Evolutionary conservation across 2,329 filamentous ascomycete species (phyloP).

Genomic region (Aspergillus unguis): DNA sequence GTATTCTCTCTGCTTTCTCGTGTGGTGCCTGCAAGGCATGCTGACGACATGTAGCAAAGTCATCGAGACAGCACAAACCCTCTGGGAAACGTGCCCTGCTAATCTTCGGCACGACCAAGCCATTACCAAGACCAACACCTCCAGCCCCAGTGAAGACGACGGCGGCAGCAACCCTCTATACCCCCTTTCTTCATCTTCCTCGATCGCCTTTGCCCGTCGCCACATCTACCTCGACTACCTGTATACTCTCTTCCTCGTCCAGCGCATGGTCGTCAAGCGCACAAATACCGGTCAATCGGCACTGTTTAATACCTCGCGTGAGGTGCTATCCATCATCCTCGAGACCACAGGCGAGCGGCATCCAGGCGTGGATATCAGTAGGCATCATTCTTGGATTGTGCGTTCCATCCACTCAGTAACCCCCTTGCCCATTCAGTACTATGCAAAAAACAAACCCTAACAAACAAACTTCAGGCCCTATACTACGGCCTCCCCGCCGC

Average conservation of each 20-base stretch:
- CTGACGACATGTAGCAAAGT: conserved; percentile 20
- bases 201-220: conserved; percentile 20
- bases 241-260: conserved; percentile 35
- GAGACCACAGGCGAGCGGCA: conserved; percentile 27
- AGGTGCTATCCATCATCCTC: conserved; percentile 29
- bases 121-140: background rate
- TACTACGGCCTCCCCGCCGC: conserved; percentile 34
- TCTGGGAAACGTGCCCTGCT: conserved; percentile 25
- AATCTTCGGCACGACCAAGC: conserved; percentile 26
- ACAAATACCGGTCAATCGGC: conserved; percentile 29
- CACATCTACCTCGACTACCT: conserved; percentile 35
- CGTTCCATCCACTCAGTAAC: background rate
- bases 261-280: conserved; percentile 32
- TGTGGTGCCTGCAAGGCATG: background rate
- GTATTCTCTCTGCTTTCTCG: background rate
- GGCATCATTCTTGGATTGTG: conserved; percentile 36
- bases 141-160: background rate
- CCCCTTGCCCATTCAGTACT: background rate
- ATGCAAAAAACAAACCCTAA: background rate
- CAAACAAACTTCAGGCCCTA: conserved; percentile 21
- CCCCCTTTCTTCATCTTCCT: background rate
- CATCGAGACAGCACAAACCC: conserved; percentile 22
- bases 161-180: too few relatives aligned
- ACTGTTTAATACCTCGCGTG: conserved; percentile 33
- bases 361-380: conserved; percentile 28